These are phyloP conservation scores for Orbilia oligospora DNA, from an alignment of 2,329 filamentous ascomycete genomes.

Conservation along the genomic window DNA sequence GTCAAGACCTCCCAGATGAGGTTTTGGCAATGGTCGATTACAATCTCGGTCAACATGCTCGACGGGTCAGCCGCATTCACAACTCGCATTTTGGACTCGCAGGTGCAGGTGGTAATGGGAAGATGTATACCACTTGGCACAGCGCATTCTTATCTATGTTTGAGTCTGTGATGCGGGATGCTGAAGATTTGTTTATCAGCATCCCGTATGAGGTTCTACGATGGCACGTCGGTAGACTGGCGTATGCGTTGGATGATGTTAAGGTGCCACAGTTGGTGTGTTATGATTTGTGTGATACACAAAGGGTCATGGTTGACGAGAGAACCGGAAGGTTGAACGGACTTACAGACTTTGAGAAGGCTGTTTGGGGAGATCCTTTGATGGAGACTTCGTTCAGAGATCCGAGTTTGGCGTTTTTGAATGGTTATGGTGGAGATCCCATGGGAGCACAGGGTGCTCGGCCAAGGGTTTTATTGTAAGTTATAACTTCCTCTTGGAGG, in stretches of 20 bases:
- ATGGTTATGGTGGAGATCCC: conserved; percentile 62
- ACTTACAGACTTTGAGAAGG: conserved; percentile 63
- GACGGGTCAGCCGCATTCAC: conserved; percentile 45
- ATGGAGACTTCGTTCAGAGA: conserved; percentile 60
- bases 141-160: conserved; percentile 73
- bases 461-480: conserved; percentile 52
- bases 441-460: conserved; percentile 30
- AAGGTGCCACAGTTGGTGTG: conserved; percentile 71
- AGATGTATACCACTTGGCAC: conserved; percentile 70
- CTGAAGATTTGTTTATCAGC: conserved; percentile 74
- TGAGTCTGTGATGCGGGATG: conserved; percentile 73
- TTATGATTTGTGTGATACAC: conserved; percentile 70
- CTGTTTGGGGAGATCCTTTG: conserved; percentile 63
- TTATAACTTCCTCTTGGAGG: conserved; percentile 3
- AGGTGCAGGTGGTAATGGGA: conserved; percentile 51
- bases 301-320: conserved; percentile 61
- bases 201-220: conserved; percentile 74
- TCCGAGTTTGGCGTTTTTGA: conserved; percentile 59
- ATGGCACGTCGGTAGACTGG: conserved; percentile 70
- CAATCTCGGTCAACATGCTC: conserved; percentile 65
- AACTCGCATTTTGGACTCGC: conserved; percentile 49
- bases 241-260: conserved; percentile 71
- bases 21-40: conserved; percentile 60
- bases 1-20: conserved; percentile 53
- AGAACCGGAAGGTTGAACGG: conserved; percentile 60